Evolutionary conservation across 768 basidiomycete species (phyloP), one percentile per base, ranked within the genome.

Genomic region (Leucocoprinus leucothites): DNA sequence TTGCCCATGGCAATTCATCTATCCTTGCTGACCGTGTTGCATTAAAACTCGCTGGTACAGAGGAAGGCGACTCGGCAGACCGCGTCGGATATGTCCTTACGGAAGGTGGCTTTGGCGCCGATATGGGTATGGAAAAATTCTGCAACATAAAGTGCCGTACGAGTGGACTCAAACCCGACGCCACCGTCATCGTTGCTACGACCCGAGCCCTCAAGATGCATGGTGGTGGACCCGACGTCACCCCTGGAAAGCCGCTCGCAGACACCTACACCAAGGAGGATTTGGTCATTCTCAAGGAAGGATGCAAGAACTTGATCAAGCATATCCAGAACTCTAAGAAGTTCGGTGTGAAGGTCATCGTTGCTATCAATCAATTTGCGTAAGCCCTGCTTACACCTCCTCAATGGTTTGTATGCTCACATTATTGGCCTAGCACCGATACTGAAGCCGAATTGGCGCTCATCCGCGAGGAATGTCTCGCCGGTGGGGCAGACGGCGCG

Each of bases 51-150:
- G 96, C 94, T 16, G 96, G 96, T 57, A 89, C 89, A 14, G 97
- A 98, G 69, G 82, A 90, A 60, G 96, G 95, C 53, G 95, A 98
- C 64, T 74, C 83, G 1, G 60, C 87, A 4, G 85, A 87, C 51
- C 85, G 87, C 46, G 84, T 87, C 43, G 96, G 96, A 38, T 99
- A 97, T 64, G 96, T 98, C 57, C 83, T 99, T 61, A 99, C 96
- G 25, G 96, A 99, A 73, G 95, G 94, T 65, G 96, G 96, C 42
- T 99, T 98, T 72, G 96, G 96, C 54, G 95, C 96, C 19, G 96
- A 99, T 69, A 99, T 98, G 86, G 96, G 94, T 36, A 92, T 95
- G 92, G 93, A 94, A 74, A 97, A 99, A 71, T 99, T 98, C 81
- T 98, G 93, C 80, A 98, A 98, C 73, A 98, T 99, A 80, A 99